These are phyloP conservation scores for Ophiocordyceps sinensis DNA, from an alignment of 2,329 filamentous ascomycete species.

Conservation along the genomic window DNA sequence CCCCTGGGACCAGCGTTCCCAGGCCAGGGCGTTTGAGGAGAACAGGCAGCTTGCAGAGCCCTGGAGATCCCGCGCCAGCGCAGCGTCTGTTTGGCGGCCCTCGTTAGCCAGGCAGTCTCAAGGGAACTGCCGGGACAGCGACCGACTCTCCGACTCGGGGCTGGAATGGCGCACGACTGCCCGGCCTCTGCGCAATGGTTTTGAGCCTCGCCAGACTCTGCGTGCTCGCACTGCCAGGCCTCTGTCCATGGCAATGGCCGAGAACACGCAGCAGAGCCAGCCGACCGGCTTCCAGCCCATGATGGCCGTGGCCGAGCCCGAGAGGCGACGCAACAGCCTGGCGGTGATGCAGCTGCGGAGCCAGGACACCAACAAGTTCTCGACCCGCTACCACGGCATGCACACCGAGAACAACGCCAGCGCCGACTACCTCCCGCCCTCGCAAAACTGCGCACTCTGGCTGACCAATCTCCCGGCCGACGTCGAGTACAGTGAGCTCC, in stretches of 20 bases:
- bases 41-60: too few relatives aligned
- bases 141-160: too few relatives aligned
- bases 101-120: too few relatives aligned
- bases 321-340: constrained; percentile 3
- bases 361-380: constrained; percentile 11
- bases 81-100: too few relatives aligned
- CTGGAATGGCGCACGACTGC: too few relatives aligned
- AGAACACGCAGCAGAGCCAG: neutral
- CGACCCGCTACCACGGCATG: constrained; percentile 20
- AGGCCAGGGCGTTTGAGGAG: too few relatives aligned
- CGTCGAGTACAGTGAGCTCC: constrained; percentile 27
- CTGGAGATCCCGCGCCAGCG: too few relatives aligned
- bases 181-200: too few relatives aligned
- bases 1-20: too few relatives aligned
- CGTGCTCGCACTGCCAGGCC: neutral
- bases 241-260: too few relatives aligned
- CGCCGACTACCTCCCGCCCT: constrained; percentile 12
- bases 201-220: too few relatives aligned
- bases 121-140: too few relatives aligned
- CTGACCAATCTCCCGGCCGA: constrained; percentile 33
- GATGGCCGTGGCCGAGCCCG: constrained; percentile 8
- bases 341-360: neutral
- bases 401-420: constrained; percentile 21
- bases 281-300: constrained; percentile 8
- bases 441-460: constrained; percentile 36